A percentile compares a stretch with the other conserved stretches of the same genome.
phyloP scores from a whole-genome alignment of 192 early-diverging fungal genomes.

The Coemansia asiatica region DNA sequence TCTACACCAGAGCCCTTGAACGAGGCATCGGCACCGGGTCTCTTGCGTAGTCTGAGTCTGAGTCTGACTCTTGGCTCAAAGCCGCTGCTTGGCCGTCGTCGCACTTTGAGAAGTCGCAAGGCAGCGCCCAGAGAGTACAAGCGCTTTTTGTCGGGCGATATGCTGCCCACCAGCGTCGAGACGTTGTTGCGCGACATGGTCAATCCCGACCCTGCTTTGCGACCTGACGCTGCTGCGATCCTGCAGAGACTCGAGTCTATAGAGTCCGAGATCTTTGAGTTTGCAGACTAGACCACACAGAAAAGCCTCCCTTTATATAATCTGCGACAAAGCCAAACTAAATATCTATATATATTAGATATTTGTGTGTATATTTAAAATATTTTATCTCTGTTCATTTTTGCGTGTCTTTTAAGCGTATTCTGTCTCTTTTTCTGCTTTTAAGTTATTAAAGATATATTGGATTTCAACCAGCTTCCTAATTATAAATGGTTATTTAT shows the following conservation, averaged over 20 bases:
- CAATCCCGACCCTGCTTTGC: conserved; percentile 33
- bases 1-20: background rate
- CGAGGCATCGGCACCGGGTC: background rate
- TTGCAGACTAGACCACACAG: background rate
- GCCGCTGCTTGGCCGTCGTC: conserved; percentile 31
- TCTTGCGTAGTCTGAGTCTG: conserved; percentile 40
- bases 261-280: conserved; percentile 50
- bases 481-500: too few species aligned
- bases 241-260: conserved; percentile 38
- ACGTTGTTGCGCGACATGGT: conserved; percentile 41
- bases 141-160: conserved; percentile 45
- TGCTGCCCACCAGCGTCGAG: conserved; percentile 38
- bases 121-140: conserved; percentile 38
- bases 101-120: conserved; percentile 41
- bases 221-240: conserved; percentile 44
- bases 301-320: background rate
- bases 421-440: background rate
- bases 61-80: conserved; percentile 18
- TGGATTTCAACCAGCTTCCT: too few species aligned
- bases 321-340: background rate
- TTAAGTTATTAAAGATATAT: too few species aligned
- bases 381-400: conserved; percentile 1
- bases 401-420: background rate
- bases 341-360: background rate
- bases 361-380: conserved; percentile 6